These are phyloP conservation scores for Artemisia argyi DNA, from an alignment of 129 eudicot species.

Conservation along the genomic window DNA sequence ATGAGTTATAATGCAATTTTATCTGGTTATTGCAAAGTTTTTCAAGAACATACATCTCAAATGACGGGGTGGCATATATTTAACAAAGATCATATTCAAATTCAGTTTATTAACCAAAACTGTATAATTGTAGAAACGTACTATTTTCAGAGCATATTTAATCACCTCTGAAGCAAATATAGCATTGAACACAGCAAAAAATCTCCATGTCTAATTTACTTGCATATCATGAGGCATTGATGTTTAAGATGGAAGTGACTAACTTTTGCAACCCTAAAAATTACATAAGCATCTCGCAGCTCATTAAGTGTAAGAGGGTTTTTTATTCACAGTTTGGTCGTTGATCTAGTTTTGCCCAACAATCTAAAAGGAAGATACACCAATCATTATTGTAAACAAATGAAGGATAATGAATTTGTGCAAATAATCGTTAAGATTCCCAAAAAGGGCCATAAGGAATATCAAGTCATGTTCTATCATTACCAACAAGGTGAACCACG, in stretches of 20 bases:
- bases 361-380: conserved; percentile 43
- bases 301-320: conserved; percentile 58
- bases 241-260: not conserved
- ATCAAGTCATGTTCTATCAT: too few relatives aligned
- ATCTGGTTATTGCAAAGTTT: too few relatives aligned
- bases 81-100: too few relatives aligned
- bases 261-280: conserved; percentile 11
- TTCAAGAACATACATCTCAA: too few relatives aligned
- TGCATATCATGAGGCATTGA: not conserved
- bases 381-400: not conserved
- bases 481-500: too few relatives aligned
- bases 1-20: too few relatives aligned
- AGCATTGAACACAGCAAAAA: too few relatives aligned
- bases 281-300: conserved; percentile 53
- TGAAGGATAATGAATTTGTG: not conserved
- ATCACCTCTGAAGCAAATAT: too few relatives aligned
- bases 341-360: conserved; percentile 82
- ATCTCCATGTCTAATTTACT: not conserved
- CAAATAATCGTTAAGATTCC: conserved; percentile 31
- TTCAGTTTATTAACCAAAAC: too few relatives aligned
- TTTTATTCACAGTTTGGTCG: conserved; percentile 77
- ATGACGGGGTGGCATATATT: too few relatives aligned
- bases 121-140: too few relatives aligned
- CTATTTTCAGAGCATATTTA: too few relatives aligned
- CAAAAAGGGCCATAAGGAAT: conserved; percentile 45